A percentile compares a stretch with the other conserved stretches of the same genome.
Conservation (phyloP, 371 early-diverging fungal genomes). For the Ecytonucleospora hepatopenaei region DNA sequence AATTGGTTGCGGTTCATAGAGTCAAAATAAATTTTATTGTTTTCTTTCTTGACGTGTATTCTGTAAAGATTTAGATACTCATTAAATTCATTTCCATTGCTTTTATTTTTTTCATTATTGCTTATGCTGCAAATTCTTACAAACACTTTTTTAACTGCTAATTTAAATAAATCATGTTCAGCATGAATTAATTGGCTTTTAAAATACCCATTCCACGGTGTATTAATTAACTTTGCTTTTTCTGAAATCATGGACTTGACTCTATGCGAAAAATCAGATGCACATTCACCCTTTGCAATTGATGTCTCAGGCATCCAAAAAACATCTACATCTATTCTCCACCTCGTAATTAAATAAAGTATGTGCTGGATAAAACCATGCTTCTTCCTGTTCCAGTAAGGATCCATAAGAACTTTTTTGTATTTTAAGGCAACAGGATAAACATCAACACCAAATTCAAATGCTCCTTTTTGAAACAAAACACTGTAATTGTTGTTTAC, state of each 20-base stretch:
- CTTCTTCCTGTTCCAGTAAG: conserved; percentile 63
- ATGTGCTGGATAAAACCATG: conserved; percentile 61
- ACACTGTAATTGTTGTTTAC: conserved; percentile 70
- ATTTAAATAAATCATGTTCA: conserved; percentile 49
- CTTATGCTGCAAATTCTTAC: background rate
- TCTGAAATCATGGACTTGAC: conserved; percentile 60
- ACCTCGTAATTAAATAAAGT: conserved; percentile 64
- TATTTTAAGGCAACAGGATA: conserved; percentile 62
- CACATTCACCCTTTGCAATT: conserved; percentile 49
- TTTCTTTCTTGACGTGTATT: conserved; percentile 5
- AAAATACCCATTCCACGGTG: conserved; percentile 63
- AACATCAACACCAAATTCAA: conserved; percentile 65
- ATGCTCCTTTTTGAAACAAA: conserved; percentile 72
- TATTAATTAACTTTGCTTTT: conserved; percentile 59
- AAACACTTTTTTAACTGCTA: conserved; percentile 31
- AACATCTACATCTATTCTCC: conserved; percentile 58
- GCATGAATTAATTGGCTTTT: conserved; percentile 57
- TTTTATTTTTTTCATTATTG: background rate
- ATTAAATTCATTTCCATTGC: conserved; percentile 1
- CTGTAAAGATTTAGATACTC: background rate
- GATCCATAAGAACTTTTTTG: conserved; percentile 59
- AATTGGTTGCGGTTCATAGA: conserved; percentile 17
- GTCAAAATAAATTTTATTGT: conserved; percentile 15
- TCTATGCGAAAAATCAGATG: conserved; percentile 60
- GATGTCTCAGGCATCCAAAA: conserved; percentile 47